phyloP scores from a whole-genome alignment of 2,329 filamentous ascomycete species.

The Botrytis elliptica region DNA sequence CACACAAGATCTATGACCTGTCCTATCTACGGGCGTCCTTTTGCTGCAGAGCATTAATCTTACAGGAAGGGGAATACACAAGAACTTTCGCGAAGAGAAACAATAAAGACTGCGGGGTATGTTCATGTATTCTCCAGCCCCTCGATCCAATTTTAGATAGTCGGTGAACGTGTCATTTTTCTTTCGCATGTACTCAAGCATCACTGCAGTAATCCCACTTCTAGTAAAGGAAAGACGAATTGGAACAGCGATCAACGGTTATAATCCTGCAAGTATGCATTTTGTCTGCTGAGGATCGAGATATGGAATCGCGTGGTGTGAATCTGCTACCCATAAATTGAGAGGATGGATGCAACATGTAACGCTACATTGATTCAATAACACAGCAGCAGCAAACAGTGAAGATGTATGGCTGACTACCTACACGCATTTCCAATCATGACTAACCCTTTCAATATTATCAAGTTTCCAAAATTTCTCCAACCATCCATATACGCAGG shows the following conservation, averaged over 20 bases:
- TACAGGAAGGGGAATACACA: not conserved
- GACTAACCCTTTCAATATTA: not conserved
- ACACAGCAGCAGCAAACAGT: not conserved
- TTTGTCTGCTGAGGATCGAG: slow-evolving; percentile 1
- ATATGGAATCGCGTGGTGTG: not conserved
- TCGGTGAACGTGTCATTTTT: slow-evolving; percentile 19
- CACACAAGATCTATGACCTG: slow-evolving; percentile 5
- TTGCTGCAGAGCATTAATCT: not conserved
- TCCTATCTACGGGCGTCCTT: not conserved
- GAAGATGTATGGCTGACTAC: not conserved
- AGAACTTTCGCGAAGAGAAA: slow-evolving; percentile 15
- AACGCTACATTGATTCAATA: not conserved
- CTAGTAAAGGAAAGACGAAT: not conserved
- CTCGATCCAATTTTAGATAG: slow-evolving; percentile 9
- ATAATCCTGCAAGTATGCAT: not conserved
- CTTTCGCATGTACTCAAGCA: not conserved
- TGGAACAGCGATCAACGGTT: not conserved
- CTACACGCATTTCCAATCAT: not conserved
- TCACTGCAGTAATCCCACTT: not conserved
- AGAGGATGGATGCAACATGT: not conserved
- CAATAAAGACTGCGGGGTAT: slow-evolving; percentile 22
- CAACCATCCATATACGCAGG: not conserved
- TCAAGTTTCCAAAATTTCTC: not conserved
- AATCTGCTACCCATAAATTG: not conserved
- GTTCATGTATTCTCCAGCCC: slow-evolving; percentile 17